Percentiles rank a stretch among this genome's conserved stretches.
phyloP scores from a whole-genome alignment of 495 filamentous ascomycete species.

The Aspergillus sclerotioniger region DNA sequence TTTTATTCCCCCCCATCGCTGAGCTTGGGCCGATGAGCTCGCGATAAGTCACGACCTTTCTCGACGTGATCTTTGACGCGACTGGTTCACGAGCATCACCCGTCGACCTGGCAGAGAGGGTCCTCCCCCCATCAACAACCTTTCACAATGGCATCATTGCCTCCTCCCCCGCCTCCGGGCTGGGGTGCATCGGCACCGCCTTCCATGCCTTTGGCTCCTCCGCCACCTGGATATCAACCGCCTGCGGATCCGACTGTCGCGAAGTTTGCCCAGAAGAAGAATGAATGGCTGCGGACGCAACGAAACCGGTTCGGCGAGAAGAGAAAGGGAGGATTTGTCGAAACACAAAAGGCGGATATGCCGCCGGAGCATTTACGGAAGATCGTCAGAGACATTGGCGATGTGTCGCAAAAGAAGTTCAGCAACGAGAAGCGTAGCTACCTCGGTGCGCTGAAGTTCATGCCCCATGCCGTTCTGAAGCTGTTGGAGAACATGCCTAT shows the following conservation, averaged over 20 bases:
- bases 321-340: conserved; percentile 91
- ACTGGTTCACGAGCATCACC: conserved; percentile 27
- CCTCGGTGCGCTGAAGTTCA: conserved; percentile 96
- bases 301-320: conserved; percentile 95
- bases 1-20: conserved; percentile 6
- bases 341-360: conserved; percentile 99
- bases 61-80: conserved; percentile 41
- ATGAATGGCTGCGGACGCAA: conserved; percentile 94
- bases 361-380: conserved; percentile 97
- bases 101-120: conserved; percentile 31
- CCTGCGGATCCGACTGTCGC: conserved; percentile 81
- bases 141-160: conserved; percentile 70
- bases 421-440: conserved; percentile 98
- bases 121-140: conserved; percentile 19
- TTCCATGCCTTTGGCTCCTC: conserved; percentile 73
- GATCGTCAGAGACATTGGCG: conserved; percentile 97
- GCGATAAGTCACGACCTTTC: conserved; percentile 26
- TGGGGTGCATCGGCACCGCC: conserved; percentile 70
- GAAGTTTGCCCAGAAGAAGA: conserved; percentile 98
- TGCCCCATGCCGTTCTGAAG: conserved; percentile 99
- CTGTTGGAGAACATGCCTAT: conserved; percentile 99
- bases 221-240: conserved; percentile 85
- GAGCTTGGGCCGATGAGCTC: conserved; percentile 16
- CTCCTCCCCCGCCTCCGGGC: conserved; percentile 74
- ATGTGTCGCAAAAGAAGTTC: conserved; percentile 99